These are phyloP conservation scores for Calonectria montana DNA, from an alignment of 2,329 filamentous ascomycete genomes.

Conservation along the genomic window DNA sequence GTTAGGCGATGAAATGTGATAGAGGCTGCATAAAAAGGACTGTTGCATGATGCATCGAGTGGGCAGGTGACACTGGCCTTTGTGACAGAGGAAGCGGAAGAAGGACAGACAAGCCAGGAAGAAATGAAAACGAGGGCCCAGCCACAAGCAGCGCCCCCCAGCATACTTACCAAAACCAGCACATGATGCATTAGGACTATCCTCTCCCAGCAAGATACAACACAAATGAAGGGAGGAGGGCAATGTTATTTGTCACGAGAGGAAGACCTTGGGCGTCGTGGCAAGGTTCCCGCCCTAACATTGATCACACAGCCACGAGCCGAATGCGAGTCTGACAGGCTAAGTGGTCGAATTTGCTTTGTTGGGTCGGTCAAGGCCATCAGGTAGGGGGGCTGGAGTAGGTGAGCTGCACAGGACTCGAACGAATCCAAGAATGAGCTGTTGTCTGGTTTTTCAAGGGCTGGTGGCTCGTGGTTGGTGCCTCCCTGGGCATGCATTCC, in stretches of 20 bases:
- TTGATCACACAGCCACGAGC: background rate
- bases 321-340: too few relatives aligned
- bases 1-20: background rate
- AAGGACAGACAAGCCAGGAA: background rate
- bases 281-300: background rate
- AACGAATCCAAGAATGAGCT: background rate
- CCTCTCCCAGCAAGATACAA: background rate
- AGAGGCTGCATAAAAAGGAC: background rate
- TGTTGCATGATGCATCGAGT: background rate
- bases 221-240: background rate
- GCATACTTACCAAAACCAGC: background rate
- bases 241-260: background rate
- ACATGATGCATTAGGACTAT: background rate
- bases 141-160: background rate
- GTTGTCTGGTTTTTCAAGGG: background rate
- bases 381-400: background rate
- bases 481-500: background rate
- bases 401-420: background rate
- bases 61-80: background rate
- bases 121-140: background rate
- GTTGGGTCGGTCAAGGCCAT: background rate
- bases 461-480: background rate
- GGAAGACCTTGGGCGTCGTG: background rate
- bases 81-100: background rate
- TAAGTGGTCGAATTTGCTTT: background rate